A percentile compares a stretch with the other conserved stretches of the same genome.
Evolutionary conservation across 2,329 filamentous ascomycete genomes (phyloP).

Genomic region (Eutypa lata): DNA sequence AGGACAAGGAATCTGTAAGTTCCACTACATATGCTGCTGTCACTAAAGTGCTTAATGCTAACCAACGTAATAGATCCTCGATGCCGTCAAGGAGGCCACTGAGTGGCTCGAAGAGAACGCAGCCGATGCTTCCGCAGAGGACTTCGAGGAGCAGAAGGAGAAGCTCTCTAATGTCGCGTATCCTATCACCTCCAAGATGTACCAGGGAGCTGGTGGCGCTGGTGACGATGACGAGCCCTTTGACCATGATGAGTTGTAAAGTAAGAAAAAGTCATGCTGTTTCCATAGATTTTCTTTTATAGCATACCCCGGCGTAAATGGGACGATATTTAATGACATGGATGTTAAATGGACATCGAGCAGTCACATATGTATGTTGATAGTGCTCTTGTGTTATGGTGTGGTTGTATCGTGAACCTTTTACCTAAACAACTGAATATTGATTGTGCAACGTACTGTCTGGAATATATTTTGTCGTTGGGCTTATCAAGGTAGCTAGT

Average conservation of each 20-base stretch:
- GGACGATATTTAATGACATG: constrained; percentile 1
- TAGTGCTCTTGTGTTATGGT: too few relatives aligned
- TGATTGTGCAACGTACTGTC: too few relatives aligned
- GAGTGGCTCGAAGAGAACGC: constrained; percentile 98
- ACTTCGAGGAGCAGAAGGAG: constrained; percentile 99
- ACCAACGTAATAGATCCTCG: constrained; percentile 61
- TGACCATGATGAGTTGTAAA: constrained; percentile 78
- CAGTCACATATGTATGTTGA: neutral
- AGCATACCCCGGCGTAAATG: constrained; percentile 26
- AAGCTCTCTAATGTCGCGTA: constrained; percentile 96
- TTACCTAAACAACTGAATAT: too few relatives aligned
- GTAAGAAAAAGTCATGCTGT: constrained; percentile 6
- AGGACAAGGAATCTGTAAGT: constrained; percentile 92
- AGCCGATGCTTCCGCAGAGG: constrained; percentile 78
- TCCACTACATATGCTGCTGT: constrained; percentile 7
- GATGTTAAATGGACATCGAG: neutral
- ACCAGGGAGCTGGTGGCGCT: constrained; percentile 63
- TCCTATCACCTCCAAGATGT: constrained; percentile 98
- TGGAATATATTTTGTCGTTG: too few relatives aligned
- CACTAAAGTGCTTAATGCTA: constrained; percentile 25
- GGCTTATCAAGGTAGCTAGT: too few relatives aligned
- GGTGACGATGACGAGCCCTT: constrained; percentile 69
- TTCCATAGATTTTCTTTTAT: constrained; percentile 25
- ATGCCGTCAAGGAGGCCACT: constrained; percentile 93
- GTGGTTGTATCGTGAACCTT: too few relatives aligned